Evolutionary conservation across 164 flowering plant genomes (phyloP), one percentile per base, ranked within the genome.

Genomic region (Annona cherimola): DNA sequence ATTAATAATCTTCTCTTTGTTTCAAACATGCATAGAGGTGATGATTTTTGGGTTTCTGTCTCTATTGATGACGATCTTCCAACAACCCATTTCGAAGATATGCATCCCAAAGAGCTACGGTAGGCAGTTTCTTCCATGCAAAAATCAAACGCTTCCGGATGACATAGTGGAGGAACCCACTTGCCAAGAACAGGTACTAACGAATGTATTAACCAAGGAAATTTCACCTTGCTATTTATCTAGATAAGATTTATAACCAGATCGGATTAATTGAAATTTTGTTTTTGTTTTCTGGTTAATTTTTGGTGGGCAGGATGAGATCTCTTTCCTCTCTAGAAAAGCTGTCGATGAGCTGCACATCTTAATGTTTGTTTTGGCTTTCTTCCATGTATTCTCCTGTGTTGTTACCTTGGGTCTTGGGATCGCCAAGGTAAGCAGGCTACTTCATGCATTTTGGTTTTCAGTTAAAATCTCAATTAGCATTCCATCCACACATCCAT

Each of bases 1-100:
- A 26, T 26, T 26, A 26, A 26, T 26, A 26, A 26, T 26, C 19
- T 57, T 69, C 4, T 6, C 4, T 16, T 55, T 69, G 6, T 41
- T 2, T 41, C 41, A 45, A 43, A 54, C 4, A 43, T 7, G 14
- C 79, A 78, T 63, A 90, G 94, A 90, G 54, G 71, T 90, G 82
- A 81, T 90, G 89, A 79, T 88, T 41, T 57, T 88, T 76, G 94
- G 92, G 4, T 88, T 90, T 75, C 76, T 86, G 18, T 86, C 94
- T 12, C 75, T 90, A 80, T 57, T 83, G 45, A 82, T 90, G 45
- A 82, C 84, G 5, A 82, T 83, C 18, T 7, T 61, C 14, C 76
- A 86, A 63, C 82, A 73, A 68, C 79, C 71, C 9, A 84, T 90
- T 64, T 79, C 91, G 3, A 82, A 76, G 5, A 88, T 88, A 4